A percentile compares a stretch with the other conserved stretches of the same genome.
phyloP scores from a whole-genome alignment of 371 early-diverging fungal genomes.

The Funneliformis caledonium region DNA sequence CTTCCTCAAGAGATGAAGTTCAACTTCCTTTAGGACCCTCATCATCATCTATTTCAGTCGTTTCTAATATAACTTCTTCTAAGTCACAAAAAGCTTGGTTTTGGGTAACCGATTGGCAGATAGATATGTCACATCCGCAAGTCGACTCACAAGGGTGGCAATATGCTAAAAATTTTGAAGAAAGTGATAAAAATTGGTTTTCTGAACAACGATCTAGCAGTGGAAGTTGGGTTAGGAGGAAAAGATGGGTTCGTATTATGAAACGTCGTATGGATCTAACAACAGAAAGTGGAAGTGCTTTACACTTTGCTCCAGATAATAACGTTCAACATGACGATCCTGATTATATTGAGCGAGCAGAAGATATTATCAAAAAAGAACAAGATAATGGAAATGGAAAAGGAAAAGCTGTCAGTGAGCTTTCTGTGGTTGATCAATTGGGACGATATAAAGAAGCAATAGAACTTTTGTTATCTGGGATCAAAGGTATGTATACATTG shows the following conservation, averaged over 20 bases:
- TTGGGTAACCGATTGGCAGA: conserved; percentile 85
- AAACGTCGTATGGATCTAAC: conserved; percentile 65
- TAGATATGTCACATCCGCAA: conserved; percentile 69
- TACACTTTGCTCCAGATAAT: neutral
- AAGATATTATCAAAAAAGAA: conserved; percentile 20
- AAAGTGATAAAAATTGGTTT: conserved; percentile 59
- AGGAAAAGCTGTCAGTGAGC: conserved; percentile 17
- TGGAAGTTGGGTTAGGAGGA: conserved; percentile 71
- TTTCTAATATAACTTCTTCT: conserved; percentile 39
- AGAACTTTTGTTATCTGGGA: conserved; percentile 21
- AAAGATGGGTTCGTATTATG: conserved; percentile 81
- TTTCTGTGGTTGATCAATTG: conserved; percentile 23
- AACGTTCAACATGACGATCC: neutral
- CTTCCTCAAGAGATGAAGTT: conserved; percentile 59
- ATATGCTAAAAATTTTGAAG: conserved; percentile 65
- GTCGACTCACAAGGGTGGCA: conserved; percentile 74
- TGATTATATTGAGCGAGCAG: conserved; percentile 35
- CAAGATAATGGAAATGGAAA: conserved; percentile 7
- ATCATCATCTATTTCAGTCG: conserved; percentile 39
- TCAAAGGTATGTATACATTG: conserved; percentile 8
- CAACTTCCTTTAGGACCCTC: conserved; percentile 51
- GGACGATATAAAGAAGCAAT: conserved; percentile 34
- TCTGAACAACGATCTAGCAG: conserved; percentile 57
- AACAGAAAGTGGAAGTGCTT: conserved; percentile 32
- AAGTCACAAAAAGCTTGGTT: conserved; percentile 62